Conservation (phyloP, 495 filamentous ascomycete species). For the Daldinia caldariorum region DNA sequence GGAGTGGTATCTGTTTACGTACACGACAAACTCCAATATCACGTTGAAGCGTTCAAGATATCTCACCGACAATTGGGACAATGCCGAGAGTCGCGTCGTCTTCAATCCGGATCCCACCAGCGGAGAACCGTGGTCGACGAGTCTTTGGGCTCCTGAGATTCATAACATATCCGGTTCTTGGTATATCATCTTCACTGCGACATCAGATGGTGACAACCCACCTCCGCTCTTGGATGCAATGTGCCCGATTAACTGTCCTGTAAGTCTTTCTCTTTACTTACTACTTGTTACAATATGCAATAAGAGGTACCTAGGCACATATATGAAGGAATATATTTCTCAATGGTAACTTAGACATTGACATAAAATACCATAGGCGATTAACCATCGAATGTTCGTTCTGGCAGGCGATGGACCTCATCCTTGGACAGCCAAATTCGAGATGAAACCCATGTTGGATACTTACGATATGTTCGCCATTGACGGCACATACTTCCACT, state of each 20-base stretch:
- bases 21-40: constrained; percentile 47
- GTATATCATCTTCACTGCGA: constrained; percentile 64
- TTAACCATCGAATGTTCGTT: constrained; percentile 64
- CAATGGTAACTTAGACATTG: constrained; percentile 20
- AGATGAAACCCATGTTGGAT: constrained; percentile 56
- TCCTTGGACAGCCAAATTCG: constrained; percentile 56
- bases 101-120: constrained; percentile 51
- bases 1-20: constrained; percentile 51
- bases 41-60: constrained; percentile 48
- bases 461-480: constrained; percentile 64
- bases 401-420: constrained; percentile 52
- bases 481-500: constrained; percentile 61
- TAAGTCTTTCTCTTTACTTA: constrained; percentile 39
- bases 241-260: constrained; percentile 53
- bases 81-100: constrained; percentile 52
- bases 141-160: constrained; percentile 62
- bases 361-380: constrained; percentile 45
- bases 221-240: constrained; percentile 44
- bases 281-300: no score
- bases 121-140: constrained; percentile 55
- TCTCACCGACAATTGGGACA: constrained; percentile 56
- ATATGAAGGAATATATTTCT: background rate
- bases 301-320: no score
- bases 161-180: constrained; percentile 56
- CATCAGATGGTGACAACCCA: constrained; percentile 51